Base-by-base conservation (phyloP, 2,329 filamentous ascomycete genomes). In the Chrysoporthe cubensis region DNA sequence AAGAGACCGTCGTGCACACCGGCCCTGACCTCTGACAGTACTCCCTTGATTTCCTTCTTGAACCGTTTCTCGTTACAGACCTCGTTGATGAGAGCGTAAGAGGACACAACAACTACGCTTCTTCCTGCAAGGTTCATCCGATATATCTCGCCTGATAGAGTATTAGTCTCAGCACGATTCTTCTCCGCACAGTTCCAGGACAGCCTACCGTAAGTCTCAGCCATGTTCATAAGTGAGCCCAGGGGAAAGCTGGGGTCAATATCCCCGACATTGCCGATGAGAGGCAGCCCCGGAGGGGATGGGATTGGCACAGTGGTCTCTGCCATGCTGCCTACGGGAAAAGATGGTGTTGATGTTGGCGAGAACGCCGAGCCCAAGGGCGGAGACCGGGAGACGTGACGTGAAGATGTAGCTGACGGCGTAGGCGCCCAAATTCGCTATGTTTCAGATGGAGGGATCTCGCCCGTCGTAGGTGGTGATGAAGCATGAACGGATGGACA, bases 181-280 rank as follows among this genome's bases (percentile, higher is more conserved):
- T 2, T 14, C 0, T 7, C 37, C 6, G 13, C 48, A 59, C 13
- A 37, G 2, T 16, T 8, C 40, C 13, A 14, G 21, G 32, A 52
- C 11, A 32, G 8, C 78, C 71, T 74, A 89, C 90, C 90, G 78
- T 92, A 91, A 68, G 84, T 87, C 52, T 91, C 85, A 34, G 88
- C 86, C 61, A 93, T 79, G 13, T 84, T 80, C 6, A 77, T 75
- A 26, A 91, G 76, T 34, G 88, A 87, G 32, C 82, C 78, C 2
- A 87, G 75, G 0, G 89, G 86, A 32, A 85, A 81, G n/a, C 85
- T 83, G 0, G 82, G 77, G 67, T 90, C 85, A 70, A 94, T 84
- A 71, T 91, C 88, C 65, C 80, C 79, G 42, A 90, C 75, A 72
- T 93, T 91, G 40, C 91, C 90, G 34, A 93, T 70, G 37, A 93